A percentile compares a stretch with the other conserved stretches of the same genome.
Evolutionary conservation across 2,329 filamentous ascomycete species (phyloP).

Genomic region (Venturia carpophila): DNA sequence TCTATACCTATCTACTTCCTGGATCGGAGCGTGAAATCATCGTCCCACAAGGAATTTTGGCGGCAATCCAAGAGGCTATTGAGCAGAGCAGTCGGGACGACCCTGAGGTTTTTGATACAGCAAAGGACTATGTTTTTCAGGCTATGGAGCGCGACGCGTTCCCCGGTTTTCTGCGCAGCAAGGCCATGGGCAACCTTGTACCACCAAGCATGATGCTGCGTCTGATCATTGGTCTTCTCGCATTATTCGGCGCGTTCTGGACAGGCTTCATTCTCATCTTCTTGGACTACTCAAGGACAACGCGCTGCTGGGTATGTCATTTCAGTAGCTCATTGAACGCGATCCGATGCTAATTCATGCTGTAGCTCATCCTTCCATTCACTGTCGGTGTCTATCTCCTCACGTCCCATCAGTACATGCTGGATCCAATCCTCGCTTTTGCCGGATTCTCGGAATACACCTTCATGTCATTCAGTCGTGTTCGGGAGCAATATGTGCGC

Average conservation of each 20-base stretch:
- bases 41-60: slow-evolving; percentile 76
- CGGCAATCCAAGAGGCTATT: slow-evolving; percentile 77
- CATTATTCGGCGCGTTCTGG: slow-evolving; percentile 92
- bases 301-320: slow-evolving; percentile 72
- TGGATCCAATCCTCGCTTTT: slow-evolving; percentile 85
- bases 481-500: slow-evolving; percentile 85
- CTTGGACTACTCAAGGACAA: slow-evolving; percentile 64
- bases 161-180: slow-evolving; percentile 88
- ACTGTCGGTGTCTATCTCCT: slow-evolving; percentile 83
- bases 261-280: slow-evolving; percentile 89
- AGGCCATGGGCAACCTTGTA: slow-evolving; percentile 91
- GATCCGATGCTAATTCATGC: slow-evolving; percentile 14
- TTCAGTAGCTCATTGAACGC: not conserved
- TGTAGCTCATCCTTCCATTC: slow-evolving; percentile 78
- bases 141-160: slow-evolving; percentile 99
- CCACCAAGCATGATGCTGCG: slow-evolving; percentile 82
- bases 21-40: slow-evolving; percentile 97
- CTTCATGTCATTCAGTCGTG: slow-evolving; percentile 80
- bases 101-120: slow-evolving; percentile 92
- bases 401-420: slow-evolving; percentile 86
- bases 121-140: slow-evolving; percentile 99
- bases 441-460: slow-evolving; percentile 94
- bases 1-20: slow-evolving; percentile 94
- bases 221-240: slow-evolving; percentile 73
- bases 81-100: slow-evolving; percentile 90